Evolutionary conservation across 2,329 filamentous ascomycete species (phyloP), one percentile per base, ranked within the genome.

Genomic region (Epichloe sibirici): DNA sequence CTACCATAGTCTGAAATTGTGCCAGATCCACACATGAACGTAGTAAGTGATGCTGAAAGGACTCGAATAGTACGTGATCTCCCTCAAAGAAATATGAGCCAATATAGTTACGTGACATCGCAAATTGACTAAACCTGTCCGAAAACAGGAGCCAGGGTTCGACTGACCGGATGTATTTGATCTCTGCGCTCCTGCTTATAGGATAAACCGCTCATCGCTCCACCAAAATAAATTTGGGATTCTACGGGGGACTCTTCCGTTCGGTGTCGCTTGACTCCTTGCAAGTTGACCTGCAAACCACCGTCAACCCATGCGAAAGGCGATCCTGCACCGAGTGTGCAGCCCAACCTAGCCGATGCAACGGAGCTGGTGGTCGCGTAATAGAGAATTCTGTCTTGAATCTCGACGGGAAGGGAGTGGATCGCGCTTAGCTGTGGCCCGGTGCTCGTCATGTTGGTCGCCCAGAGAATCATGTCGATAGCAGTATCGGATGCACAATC

Each of bases 381-480:
- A 48, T 49, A 40, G 15, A 61, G 52, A 44, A 61, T 50, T 28
- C 21, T 55, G 28, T 57, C 47, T 25, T 60, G 57, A 5, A 60
- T 57, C 45, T 61, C 56, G 25, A 56, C 1, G 1, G 59, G 59
- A 17, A 62, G 54, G 28, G 11, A 38, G 48, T 54, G 45, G n/a
- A 61, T 48, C 35, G 21, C 9, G 28, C 31, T 53, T 38, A 37
- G 42, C 11, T 46, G 23, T 38, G 51, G 49, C 38, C 53, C 39
- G 3, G 25, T 37, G 43, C 12, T 39, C 3, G 45, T 46, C 5
- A 13, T 49, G 23, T 53, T 53, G 2, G 51, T 38, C 47, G 56
- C 54, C 56, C 52, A 59, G 49, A 60, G 46, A 53, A 61, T 4
- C 39, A 61, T 56, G 7, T 57, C 9, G 42, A 60, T 57, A 17